A percentile compares a stretch with the other conserved stretches of the same genome.
These are phyloP conservation scores for Thelephora ganbajun DNA, from an alignment of 768 basidiomycete genomes.

Conservation along the genomic window DNA sequence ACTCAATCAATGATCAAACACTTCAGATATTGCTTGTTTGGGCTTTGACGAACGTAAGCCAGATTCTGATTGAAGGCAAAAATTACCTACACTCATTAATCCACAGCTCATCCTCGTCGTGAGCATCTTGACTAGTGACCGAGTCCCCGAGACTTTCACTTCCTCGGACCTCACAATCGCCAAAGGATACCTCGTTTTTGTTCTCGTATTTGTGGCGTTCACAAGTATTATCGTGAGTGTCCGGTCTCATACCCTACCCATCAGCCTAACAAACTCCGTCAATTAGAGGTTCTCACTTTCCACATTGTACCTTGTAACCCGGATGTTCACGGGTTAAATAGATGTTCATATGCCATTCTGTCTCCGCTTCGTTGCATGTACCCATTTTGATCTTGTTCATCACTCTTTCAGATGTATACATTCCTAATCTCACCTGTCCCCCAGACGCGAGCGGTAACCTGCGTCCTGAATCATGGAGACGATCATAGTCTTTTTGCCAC, in stretches of 20 bases:
- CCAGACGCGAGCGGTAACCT: too few relatives aligned
- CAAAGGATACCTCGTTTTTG: slow-evolving; percentile 67
- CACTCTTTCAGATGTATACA: too few relatives aligned
- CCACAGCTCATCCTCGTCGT: slow-evolving; percentile 53
- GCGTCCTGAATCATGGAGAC: too few relatives aligned
- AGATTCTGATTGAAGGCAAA: background rate
- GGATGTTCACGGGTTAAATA: slow-evolving; percentile 36
- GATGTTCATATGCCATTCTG: background rate
- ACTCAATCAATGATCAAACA: slow-evolving; percentile 9
- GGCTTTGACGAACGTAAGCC: slow-evolving; percentile 70
- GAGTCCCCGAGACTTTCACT: slow-evolving; percentile 47
- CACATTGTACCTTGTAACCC: slow-evolving; percentile 36
- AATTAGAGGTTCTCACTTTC: slow-evolving; percentile 44
- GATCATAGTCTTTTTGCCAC: too few relatives aligned
- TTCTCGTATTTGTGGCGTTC: slow-evolving; percentile 70
- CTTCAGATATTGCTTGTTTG: slow-evolving; percentile 54
- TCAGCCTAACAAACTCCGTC: slow-evolving; percentile 8
- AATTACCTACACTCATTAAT: background rate
- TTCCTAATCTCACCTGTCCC: too few relatives aligned
- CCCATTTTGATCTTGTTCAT: too few relatives aligned
- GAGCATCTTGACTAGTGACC: slow-evolving; percentile 50
- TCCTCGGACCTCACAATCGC: slow-evolving; percentile 35
- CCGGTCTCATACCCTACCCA: background rate
- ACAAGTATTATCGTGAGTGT: slow-evolving; percentile 45
- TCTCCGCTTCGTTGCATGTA: background rate